These are phyloP conservation scores for Candida maesae DNA, from an alignment of 805 yeast genomes.

Conservation along the genomic window DNA sequence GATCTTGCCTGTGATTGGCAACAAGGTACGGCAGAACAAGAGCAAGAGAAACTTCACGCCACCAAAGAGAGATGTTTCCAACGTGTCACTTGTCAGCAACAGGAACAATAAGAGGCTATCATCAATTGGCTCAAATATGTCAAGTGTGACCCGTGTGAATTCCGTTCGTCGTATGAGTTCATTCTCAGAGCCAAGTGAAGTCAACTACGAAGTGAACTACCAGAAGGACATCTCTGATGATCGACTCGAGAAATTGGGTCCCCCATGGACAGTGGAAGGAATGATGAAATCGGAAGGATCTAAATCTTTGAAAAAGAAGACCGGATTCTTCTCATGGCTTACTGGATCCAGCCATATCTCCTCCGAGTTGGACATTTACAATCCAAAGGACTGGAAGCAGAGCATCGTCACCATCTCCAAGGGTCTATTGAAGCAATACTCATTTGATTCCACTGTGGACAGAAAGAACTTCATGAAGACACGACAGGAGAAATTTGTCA, in stretches of 20 bases:
- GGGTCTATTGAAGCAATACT: slow-evolving; percentile 44
- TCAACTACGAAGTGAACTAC: slow-evolving; percentile 26
- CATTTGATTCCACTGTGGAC: slow-evolving; percentile 31
- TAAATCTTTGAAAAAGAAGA: slow-evolving; percentile 6
- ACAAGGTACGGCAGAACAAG: slow-evolving; percentile 8
- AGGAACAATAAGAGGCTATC: slow-evolving; percentile 22
- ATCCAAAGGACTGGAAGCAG: slow-evolving; percentile 29
- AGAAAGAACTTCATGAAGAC: slow-evolving; percentile 20
- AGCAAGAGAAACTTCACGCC: slow-evolving; percentile 13
- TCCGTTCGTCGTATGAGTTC: slow-evolving; percentile 11
- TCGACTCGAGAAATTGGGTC: slow-evolving; percentile 61
- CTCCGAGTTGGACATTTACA: slow-evolving; percentile 31
- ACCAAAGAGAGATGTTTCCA: slow-evolving; percentile 13
- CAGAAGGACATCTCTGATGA: slow-evolving; percentile 49
- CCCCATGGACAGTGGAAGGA: slow-evolving; percentile 80
- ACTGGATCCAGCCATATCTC: slow-evolving; percentile 13
- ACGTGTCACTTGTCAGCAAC: slow-evolving; percentile 21
- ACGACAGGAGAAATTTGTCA: slow-evolving; percentile 19
- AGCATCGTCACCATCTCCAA: slow-evolving; percentile 47
- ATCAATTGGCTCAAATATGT: slow-evolving; percentile 23
- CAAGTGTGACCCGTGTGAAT: slow-evolving; percentile 5
- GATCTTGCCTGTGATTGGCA: slow-evolving; percentile 9
- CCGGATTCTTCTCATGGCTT: slow-evolving; percentile 23
- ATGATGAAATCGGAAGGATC: slow-evolving; percentile 37
- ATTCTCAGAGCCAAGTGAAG: slow-evolving; percentile 19